These are phyloP conservation scores for Ophiocordyceps robertsii DNA, from an alignment of 2,329 filamentous ascomycete species.

Conservation along the genomic window DNA sequence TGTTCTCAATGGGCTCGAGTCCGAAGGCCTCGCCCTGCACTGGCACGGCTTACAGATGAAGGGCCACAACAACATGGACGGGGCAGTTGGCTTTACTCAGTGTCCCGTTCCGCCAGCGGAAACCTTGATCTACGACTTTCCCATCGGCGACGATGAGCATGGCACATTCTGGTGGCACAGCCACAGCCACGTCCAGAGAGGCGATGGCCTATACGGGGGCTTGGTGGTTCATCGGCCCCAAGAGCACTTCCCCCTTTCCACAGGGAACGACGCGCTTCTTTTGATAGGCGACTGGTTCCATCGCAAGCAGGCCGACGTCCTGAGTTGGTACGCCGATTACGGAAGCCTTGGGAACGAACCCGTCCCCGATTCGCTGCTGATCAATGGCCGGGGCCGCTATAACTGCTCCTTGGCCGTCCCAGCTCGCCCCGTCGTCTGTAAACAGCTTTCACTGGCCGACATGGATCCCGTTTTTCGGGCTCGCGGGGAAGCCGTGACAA, in stretches of 20 bases:
- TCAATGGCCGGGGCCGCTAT: constrained; percentile 20
- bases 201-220: constrained; percentile 43
- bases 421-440: constrained; percentile 10
- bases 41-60: constrained; percentile 67
- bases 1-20: constrained; percentile 47
- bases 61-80: constrained; percentile 56
- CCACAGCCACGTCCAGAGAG: constrained; percentile 33
- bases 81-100: constrained; percentile 35
- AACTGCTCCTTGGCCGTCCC: constrained; percentile 16
- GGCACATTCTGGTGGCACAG: constrained; percentile 47
- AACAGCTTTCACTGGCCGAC: background rate
- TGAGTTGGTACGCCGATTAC: constrained; percentile 13
- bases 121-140: constrained; percentile 41
- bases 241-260: background rate
- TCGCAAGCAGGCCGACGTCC: constrained; percentile 23
- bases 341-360: constrained; percentile 27
- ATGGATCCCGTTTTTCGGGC: constrained; percentile 7
- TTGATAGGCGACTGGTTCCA: constrained; percentile 28
- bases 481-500: constrained; percentile 1
- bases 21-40: constrained; percentile 52
- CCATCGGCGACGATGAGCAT: constrained; percentile 39
- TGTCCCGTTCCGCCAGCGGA: constrained; percentile 37
- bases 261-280: constrained; percentile 36
- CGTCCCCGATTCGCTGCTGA: constrained; percentile 17
- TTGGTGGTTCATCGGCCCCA: constrained; percentile 43